Evolutionary conservation across 73 alveolate species (phyloP), one percentile per base, ranked within the genome.

Genomic region (Paramecium bursaria): DNA sequence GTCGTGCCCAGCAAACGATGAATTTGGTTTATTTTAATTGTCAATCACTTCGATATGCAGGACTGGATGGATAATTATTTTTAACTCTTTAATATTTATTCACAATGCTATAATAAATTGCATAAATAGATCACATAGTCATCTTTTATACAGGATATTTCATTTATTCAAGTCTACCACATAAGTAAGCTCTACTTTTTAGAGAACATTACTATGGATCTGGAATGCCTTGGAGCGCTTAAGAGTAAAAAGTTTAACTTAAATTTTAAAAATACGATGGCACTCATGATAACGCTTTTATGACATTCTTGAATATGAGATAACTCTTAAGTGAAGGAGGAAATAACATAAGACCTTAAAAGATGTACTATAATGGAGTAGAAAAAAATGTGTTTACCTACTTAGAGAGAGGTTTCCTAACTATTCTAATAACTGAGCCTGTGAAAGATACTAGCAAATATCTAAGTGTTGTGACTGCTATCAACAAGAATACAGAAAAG

Each of bases 181-280:
- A 67, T 42, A 10, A 67, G 0, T 39, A 15, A 11, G 82, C 82
- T 19, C 7, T 67, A n/a, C 30, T 67, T 3, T 35, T 67, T 19
- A 67, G 44, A 39, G 82, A 67, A 42, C 82, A 67, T 42, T 67
- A 33, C 35, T 67, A 10, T 67, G 82, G 82, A 9, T 2, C 60
- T 15, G 82, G 82, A 39, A 15, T 67, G 10, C 82, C 82, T 21
- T 67, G 82, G 82, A 11, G 0, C 9, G 10, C 5, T 4, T 9
- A 19, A 2, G 82, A 67, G 21, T 1, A 14, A 44, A 67, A 67
- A 6, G 33, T 67, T 2, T 6, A n/a, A 11, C 11, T 2, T 13
- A 67, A 67, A 67, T 67, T 67, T 42, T 23, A 33, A 13, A 13
- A 22, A 11, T 15, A n/a, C 22, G 60, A 15, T 15, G 14, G 19